Base-by-base conservation (phyloP, 169 alveolate species). In the Babesia ovis region DNA sequence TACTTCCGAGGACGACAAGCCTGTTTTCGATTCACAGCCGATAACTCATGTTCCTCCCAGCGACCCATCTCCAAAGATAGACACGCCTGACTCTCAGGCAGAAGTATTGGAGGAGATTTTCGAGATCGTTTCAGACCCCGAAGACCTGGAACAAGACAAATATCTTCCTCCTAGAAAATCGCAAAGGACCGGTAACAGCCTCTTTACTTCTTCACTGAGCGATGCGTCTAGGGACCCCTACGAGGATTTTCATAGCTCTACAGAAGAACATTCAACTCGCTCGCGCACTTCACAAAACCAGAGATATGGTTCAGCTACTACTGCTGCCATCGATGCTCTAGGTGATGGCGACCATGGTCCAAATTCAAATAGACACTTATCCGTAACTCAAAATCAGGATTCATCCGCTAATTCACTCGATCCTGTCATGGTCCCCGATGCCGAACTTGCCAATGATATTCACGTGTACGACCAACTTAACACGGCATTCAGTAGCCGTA, bases 401-500 rank as follows among this genome's bases (percentile, higher is more conserved):
- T 14, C 46, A 14, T 39, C 46, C 14, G 46, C 46, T 39, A 9
- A 8, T 39, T 9, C 46, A 39, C 8, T 14, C 46, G 46, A 39
- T 39, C 8, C 8, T 39, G 46, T 8, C n/a, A 39, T 14, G 46
- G n/a, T 14, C 14, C 46, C 46, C 46, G 46, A 8, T 14, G 25
- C 9, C 4, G 51, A 12, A 37, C 20, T 57, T 0, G 6, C 50
- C 48, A 61, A 64, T 46, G 74, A 64, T 1, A 34, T 46, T 22
- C 77, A 45, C 43, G 41, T 79, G 39, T 79, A 79, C 62, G 87
- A 79, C n/a, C 87, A 79, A 45, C 77, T 79, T 23, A 79, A 79
- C 77, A 79, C 87, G 25, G 87, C 87, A 22, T 79, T 66, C 57
- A 54, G 87, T 69, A 79, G 87, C 46, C 64, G 74, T 31, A 29